Conservation (phyloP, 805 yeast species). For the Teunomyces funiuensis region DNA sequence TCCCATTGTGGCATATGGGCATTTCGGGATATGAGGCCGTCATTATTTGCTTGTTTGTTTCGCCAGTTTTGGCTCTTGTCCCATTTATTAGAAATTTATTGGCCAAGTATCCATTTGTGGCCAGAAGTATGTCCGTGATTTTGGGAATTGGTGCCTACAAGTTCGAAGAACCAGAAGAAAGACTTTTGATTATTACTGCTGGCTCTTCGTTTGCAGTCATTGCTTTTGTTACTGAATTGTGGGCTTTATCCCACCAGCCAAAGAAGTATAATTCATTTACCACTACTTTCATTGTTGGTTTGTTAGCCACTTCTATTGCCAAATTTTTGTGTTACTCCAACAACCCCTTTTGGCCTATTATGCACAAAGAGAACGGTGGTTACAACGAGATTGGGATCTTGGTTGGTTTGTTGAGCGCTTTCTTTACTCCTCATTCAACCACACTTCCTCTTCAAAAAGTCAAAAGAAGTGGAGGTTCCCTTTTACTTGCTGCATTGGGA, state of each 20-base stretch:
- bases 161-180: conserved; percentile 63
- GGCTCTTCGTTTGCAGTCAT: conserved; percentile 67
- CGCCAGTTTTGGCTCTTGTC: conserved; percentile 56
- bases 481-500: conserved; percentile 58
- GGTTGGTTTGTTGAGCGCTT: conserved; percentile 62
- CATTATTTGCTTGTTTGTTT: conserved; percentile 48
- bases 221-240: conserved; percentile 56
- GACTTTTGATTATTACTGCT: conserved; percentile 62
- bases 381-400: conserved; percentile 68
- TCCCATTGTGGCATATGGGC: conserved; percentile 98
- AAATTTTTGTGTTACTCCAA: conserved; percentile 79
- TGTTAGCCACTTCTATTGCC: conserved; percentile 67
- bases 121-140: conserved; percentile 55
- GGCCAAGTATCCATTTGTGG: conserved; percentile 47
- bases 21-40: conserved; percentile 90
- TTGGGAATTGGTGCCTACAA: conserved; percentile 77
- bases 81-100: conserved; percentile 39
- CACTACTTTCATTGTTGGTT: conserved; percentile 65
- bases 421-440: conserved; percentile 51
- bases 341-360: conserved; percentile 95
- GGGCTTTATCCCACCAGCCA: conserved; percentile 28
- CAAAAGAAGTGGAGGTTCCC: conserved; percentile 40
- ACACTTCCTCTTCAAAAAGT: conserved; percentile 8
- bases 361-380: conserved; percentile 86
- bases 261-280: conserved; percentile 45